Base-by-base conservation (phyloP, 768 basidiomycete genomes). In the Asterophora lycoperdoides region DNA sequence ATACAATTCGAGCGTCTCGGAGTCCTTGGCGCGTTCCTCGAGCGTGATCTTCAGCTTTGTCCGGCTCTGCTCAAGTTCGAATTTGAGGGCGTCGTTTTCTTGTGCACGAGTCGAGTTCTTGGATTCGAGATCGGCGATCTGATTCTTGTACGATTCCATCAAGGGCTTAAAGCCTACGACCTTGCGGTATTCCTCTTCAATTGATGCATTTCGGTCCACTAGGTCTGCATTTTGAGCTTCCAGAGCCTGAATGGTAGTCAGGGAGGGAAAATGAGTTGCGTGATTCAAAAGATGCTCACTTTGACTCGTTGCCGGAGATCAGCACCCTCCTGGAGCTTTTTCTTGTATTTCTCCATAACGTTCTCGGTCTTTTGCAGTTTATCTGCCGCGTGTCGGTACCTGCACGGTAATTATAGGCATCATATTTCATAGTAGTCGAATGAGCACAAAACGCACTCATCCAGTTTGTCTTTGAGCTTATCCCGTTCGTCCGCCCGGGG, bases 331-430 rank as follows among this genome's bases (percentile, higher is more conserved):
- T 97, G 95, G 1, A 98, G 77, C 68, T 98, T 99, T 77, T 91
- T 94, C 72, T 94, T 95, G 68, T 97, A 94, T 66, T 98, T 99
- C 68, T 97, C 93, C 80, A 96, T 90, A 23, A 96, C 93, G 60
- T 94, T 94, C 68, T 98, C 96, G 1, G 85, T 88, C 74, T 97
- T 98, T 59, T 89, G 86, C 35, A 93, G 72, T 56, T 84, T 89
- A 59, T 97, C 96, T 3, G 90, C 88, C 5, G 92, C 87, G 68
- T 97, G 93, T 5, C 86, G 85, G 60, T 92, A 91, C 62, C 93
- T 95, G 51, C 11, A 4, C 33, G 20, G 23, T 10, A 23, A 46
- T 19, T 7, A 30, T 4, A 39, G 13, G 11, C 10, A 15, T 14
- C 26, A 15, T n/a, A 4, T 5, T 19, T 14, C 26, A 15, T n/a